phyloP scores from a whole-genome alignment of 192 early-diverging fungal genomes.

The Funneliformis geosporum region DNA sequence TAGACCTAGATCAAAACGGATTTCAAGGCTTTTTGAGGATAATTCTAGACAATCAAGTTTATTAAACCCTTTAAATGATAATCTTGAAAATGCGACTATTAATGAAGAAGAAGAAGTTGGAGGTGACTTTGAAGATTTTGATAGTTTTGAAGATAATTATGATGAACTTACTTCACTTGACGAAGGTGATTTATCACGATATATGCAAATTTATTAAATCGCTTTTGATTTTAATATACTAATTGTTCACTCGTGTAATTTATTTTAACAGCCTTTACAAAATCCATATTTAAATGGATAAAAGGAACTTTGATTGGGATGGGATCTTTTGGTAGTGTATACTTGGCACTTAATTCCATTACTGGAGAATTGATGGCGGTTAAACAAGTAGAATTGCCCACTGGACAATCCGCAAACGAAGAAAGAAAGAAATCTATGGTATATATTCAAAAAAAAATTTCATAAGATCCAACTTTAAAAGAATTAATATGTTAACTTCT shows the following conservation, averaged over 20 bases:
- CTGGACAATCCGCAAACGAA: conserved; percentile 67
- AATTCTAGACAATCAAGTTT: not conserved
- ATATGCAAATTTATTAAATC: not conserved
- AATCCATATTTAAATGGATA: conserved; percentile 66
- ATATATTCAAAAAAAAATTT: not conserved
- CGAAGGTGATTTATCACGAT: not conserved
- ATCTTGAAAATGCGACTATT: conserved; percentile 3
- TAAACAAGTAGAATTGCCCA: conserved; percentile 89
- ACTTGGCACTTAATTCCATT: conserved; percentile 83
- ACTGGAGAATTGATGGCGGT: conserved; percentile 95
- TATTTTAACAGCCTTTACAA: conserved; percentile 34
- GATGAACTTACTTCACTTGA: conserved; percentile 28
- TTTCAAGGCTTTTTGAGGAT: conserved; percentile 25
- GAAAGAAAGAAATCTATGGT: conserved; percentile 75
- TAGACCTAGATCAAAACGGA: conserved; percentile 13
- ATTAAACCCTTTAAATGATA: not conserved
- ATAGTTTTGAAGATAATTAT: conserved; percentile 22
- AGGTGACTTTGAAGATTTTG: conserved; percentile 7
- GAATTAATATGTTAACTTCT: not conserved
- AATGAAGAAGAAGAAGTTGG: conserved; percentile 28
- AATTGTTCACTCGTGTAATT: conserved; percentile 21
- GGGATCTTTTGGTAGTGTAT: conserved; percentile 97
- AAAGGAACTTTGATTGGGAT: conserved; percentile 89
- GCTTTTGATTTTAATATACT: conserved; percentile 22
- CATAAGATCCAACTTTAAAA: not conserved